phyloP scores from a whole-genome alignment of 2,329 filamentous ascomycete genomes.

The Ramichloridium luteum region DNA sequence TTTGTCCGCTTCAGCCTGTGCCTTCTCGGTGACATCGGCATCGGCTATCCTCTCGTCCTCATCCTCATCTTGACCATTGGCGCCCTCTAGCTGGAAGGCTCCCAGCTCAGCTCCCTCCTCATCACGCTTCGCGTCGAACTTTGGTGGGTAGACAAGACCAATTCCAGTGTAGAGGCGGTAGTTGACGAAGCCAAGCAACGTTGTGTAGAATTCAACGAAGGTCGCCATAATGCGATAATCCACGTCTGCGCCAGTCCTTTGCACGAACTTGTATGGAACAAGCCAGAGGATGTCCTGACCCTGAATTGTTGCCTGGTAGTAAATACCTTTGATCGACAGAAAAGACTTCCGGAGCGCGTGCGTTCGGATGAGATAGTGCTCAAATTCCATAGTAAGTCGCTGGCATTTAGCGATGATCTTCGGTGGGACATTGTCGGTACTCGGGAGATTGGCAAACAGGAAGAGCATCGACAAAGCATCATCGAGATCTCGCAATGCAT shows the following conservation, averaged over 20 bases:
- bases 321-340: conserved; percentile 97
- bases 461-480: conserved; percentile 96
- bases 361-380: conserved; percentile 91
- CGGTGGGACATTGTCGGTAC: conserved; percentile 74
- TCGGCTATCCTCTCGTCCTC: conserved; percentile 16
- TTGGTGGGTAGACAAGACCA: conserved; percentile 88
- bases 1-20: conserved; percentile 38
- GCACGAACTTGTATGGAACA: conserved; percentile 95
- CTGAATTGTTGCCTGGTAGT: conserved; percentile 95
- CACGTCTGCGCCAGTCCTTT: conserved; percentile 82
- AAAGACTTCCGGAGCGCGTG: conserved; percentile 91
- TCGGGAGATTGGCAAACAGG: conserved; percentile 91
- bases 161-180: conserved; percentile 85
- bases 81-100: conserved; percentile 81
- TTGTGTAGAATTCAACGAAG: conserved; percentile 98
- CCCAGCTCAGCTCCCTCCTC: conserved; percentile 80
- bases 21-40: conserved; percentile 26
- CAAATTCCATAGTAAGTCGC: conserved; percentile 84
- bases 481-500: conserved; percentile 86
- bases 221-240: conserved; percentile 99
- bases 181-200: conserved; percentile 88
- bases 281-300: conserved; percentile 96
- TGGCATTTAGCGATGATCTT: conserved; percentile 96
- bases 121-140: conserved; percentile 77
- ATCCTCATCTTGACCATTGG: conserved; percentile 35